Evolutionary conservation across 495 filamentous ascomycete species (phyloP), one percentile per base, ranked within the genome.

Genomic region (Xylaria palmicola): DNA sequence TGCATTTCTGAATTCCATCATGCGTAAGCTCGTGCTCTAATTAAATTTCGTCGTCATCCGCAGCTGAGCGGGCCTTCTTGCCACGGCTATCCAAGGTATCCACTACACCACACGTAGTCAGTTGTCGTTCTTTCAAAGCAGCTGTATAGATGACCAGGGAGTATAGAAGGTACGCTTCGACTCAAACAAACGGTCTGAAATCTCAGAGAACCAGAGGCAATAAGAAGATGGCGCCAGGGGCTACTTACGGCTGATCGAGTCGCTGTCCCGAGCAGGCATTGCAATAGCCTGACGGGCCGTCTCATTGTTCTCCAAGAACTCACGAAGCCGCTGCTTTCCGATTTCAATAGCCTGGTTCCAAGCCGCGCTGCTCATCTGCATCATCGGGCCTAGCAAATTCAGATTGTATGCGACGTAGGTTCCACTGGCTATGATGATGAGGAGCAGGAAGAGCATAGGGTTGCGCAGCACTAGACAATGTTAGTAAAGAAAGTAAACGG

Each of bases 311-410:
- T 90, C 90, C 56, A 97, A 75, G 68, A 96, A 96, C 30, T 95
- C 91, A 22, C 93, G 83, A 51, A 97, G 82, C 60, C 86, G 86
- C 74, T 92, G 88, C 79, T 95, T 97, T 65, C 88, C 91, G 63
- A 97, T 89, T 56, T 93, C 90, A 15, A 96, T 57, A 1, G 88
- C 95, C 75, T 98, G 94, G 63, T 85, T 81, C 13, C 85, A 85
- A 15, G 95, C 95, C 17, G 94, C 94, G 67, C 94, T 90, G 53
- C 85, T 85, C 90, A 98, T 96, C 66, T 93, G 91, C 62, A 92
- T 75, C 79, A 98, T 98, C 1, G 94, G 95, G 2, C 94, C 93
- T 83, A 94, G 93, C 8, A 98, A 85, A 68, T 97, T 97, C 53
- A 98, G 88, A 29, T 84, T 90, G 72, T 93, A 96, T 19, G 93